These are phyloP conservation scores for Chaetoceros tenuissimus DNA, from an alignment of 108 stramenopile species.

Conservation along the genomic window DNA sequence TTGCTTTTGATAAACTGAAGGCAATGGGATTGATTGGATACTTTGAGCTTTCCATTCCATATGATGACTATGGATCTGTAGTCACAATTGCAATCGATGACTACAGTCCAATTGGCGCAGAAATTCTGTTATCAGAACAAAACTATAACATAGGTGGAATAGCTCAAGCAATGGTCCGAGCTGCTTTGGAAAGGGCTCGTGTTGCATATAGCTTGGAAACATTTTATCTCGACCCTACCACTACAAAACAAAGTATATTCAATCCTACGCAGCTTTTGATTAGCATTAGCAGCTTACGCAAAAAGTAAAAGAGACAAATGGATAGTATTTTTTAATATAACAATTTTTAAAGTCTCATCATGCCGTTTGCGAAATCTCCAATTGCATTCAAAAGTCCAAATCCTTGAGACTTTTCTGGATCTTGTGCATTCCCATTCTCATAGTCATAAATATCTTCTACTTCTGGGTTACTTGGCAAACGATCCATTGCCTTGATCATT, in stretches of 20 bases:
- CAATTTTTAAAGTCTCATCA: conserved; percentile 57
- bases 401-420: conserved; percentile 24
- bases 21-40: conserved; percentile 24
- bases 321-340: conserved; percentile 13
- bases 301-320: conserved; percentile 22
- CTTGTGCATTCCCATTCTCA: conserved; percentile 38
- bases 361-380: conserved; percentile 55
- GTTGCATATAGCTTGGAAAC: conserved; percentile 34
- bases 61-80: conserved; percentile 56
- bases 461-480: conserved; percentile 72
- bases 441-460: conserved; percentile 83
- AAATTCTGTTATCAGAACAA: conserved; percentile 44
- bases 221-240: conserved; percentile 54
- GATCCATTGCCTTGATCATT: conserved; percentile 52
- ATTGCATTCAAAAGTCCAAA: conserved; percentile 56
- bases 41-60: conserved; percentile 46
- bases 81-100: conserved; percentile 56
- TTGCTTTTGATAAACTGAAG: conserved; percentile 23
- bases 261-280: conserved; percentile 57
- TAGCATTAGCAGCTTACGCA: conserved; percentile 27
- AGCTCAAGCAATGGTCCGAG: conserved; percentile 26
- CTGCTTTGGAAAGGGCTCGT: conserved; percentile 24
- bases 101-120: conserved; percentile 33
- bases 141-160: conserved; percentile 21
- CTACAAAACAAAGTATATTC: conserved; percentile 43